Evolutionary conservation across 2,329 filamentous ascomycete genomes (phyloP).

Genomic region (Sporothrix pallida): DNA sequence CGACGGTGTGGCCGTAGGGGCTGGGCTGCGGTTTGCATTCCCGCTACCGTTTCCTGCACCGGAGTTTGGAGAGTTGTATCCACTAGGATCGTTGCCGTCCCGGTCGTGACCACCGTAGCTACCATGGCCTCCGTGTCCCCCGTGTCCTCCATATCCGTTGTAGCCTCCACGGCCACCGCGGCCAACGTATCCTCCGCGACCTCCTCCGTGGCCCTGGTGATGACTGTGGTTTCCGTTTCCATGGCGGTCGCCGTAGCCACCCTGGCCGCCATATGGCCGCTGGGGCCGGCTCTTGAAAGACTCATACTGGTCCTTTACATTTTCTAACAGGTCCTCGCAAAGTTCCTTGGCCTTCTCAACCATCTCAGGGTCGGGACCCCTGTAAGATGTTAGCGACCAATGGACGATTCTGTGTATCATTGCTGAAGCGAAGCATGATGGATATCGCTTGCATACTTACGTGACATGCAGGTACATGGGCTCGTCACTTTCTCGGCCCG

Average conservation of each 20-base stretch:
- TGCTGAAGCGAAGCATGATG: background rate
- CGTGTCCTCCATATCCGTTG: conserved; percentile 5
- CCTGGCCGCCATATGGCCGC: conserved; percentile 63
- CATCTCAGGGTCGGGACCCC: conserved; percentile 84
- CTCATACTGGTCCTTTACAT: conserved; percentile 89
- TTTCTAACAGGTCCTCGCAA: conserved; percentile 83
- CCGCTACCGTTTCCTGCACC: conserved; percentile 45
- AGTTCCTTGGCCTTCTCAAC: conserved; percentile 87
- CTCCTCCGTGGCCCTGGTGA: conserved; percentile 45
- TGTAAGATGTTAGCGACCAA: conserved; percentile 46
- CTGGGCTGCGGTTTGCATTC: background rate
- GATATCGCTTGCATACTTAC: conserved; percentile 57
- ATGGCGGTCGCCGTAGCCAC: conserved; percentile 54
- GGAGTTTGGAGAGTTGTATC: conserved; percentile 50
- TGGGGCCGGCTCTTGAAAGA: conserved; percentile 84
- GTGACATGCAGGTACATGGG: conserved; percentile 96
- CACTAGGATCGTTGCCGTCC: conserved; percentile 40
- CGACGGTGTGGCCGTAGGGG: background rate
- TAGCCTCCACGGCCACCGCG: conserved; percentile 45
- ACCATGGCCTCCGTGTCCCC: conserved; percentile 44
- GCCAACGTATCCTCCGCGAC: conserved; percentile 52
- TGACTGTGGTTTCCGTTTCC: conserved; percentile 47
- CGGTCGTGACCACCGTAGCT: conserved; percentile 19
- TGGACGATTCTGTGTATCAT: too few species aligned
- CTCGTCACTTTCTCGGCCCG: conserved; percentile 90